Evolutionary conservation across 352 stramenopile genomes (phyloP).

Genomic region (Phytophthora palmivora): DNA sequence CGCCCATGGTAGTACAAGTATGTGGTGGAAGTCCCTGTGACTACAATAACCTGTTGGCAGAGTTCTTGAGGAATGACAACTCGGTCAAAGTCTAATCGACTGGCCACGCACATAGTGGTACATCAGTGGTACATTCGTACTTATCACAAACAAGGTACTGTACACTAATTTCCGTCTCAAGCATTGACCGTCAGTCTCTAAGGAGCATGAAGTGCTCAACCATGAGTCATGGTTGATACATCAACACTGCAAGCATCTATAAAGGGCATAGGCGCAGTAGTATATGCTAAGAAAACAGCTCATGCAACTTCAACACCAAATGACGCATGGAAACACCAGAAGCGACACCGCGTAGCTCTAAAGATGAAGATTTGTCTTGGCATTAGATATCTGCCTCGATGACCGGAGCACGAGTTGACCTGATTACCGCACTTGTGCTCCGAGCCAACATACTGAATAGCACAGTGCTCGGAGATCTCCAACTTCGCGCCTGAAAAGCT

Average conservation of each 20-base stretch:
- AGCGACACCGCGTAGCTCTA: conserved; percentile 1
- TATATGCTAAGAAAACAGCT: too few relatives aligned
- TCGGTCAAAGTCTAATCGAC: conserved; percentile 31
- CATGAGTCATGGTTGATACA: too few relatives aligned
- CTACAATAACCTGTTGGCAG: conserved; percentile 6
- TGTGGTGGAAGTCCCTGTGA: conserved; percentile 6
- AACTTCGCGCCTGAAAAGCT: conserved; percentile 11
- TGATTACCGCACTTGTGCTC: background rate
- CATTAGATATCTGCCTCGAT: conserved; percentile 24
- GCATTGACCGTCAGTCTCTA: too few relatives aligned
- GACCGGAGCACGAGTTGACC: background rate
- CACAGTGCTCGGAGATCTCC: conserved; percentile 4
- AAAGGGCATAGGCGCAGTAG: too few relatives aligned
- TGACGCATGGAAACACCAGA: too few relatives aligned
- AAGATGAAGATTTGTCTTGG: conserved; percentile 24
- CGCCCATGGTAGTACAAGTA: conserved; percentile 38
- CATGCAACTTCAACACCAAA: too few relatives aligned
- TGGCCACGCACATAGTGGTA: conserved; percentile 44
- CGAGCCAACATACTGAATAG: background rate
- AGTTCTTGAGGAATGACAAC: conserved; percentile 21
- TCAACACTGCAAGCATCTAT: too few relatives aligned
- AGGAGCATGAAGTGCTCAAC: too few relatives aligned
- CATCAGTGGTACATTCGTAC: conserved; percentile 42
- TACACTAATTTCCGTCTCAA: too few relatives aligned
- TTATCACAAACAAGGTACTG: conserved; percentile 21